Base-by-base conservation (phyloP, 225 moss, liverwort and hornwort species). In the Bryoerythrophyllum caledonicum region DNA sequence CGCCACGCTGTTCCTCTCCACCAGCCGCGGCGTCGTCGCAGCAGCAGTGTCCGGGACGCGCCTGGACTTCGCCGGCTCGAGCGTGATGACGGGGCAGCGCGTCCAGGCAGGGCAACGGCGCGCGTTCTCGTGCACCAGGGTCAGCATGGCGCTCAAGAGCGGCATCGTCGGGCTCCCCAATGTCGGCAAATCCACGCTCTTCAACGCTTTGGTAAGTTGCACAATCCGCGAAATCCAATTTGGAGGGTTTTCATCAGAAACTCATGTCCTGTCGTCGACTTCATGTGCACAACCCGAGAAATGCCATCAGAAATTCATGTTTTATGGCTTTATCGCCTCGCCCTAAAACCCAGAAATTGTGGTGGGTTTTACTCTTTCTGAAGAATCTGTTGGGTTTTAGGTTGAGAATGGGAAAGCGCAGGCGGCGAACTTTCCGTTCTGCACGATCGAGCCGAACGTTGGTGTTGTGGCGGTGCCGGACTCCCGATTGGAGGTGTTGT, bases 151-250 rank as follows among this genome's bases (percentile, higher is more conserved):
- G 60, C 82, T 97, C 82, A 93, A 85, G 81, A 94, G 92, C 60
- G 93, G 94, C 74, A 97, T 97, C 73, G 97, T 97, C 28, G 97
- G 97, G 20, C 91, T 97, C 35, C 97, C 97, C 19, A 97, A 97
- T 57, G 97, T 97, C 0, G 97, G 97, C 6, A 97, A 97, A 54
- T 94, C 97, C 17, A 97, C 97, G 7, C 81, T 97, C 35, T 97
- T 97, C 68, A 97, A 97, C 70, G 94, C 97, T 14, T 58, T 97
- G 80, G 96, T 94, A 66, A 37, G 37, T 37, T 5, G 7, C 7
- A 1, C 46, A 46, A 46, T 17, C 15, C 46, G 16, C 16, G 16
- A 15, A 46, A 46, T 46, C 14, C 43, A 43, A 12, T 46, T 16
- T 46, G 46, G 46, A 15, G 46, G 46, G 15, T 46, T 46, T 46